Conservation (phyloP, 495 filamentous ascomycete genomes). For the Lichina pygmaea region DNA sequence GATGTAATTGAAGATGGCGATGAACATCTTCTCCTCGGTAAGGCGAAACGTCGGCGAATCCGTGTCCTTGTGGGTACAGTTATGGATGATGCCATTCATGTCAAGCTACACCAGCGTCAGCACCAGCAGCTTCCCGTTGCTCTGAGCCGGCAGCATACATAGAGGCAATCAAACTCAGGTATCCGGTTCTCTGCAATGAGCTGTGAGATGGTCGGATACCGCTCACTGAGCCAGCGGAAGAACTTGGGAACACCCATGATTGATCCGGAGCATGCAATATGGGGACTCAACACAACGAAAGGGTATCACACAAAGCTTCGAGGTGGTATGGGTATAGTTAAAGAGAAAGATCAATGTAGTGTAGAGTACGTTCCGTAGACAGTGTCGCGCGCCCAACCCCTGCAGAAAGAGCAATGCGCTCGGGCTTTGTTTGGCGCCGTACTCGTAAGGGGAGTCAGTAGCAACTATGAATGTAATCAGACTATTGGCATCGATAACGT, state of each 20-base stretch:
- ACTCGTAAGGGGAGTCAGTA: no score
- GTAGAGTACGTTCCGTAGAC: background rate
- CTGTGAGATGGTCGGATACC: slow-evolving; percentile 96
- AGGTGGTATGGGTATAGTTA: no score
- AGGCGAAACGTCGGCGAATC: slow-evolving; percentile 77
- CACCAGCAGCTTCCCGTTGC: background rate
- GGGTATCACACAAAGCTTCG: slow-evolving; percentile 1
- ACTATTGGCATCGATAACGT: no score
- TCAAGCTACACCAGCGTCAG: slow-evolving; percentile 29
- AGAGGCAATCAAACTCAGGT: slow-evolving; percentile 95
- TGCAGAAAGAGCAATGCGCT: no score
- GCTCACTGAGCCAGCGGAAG: slow-evolving; percentile 89
- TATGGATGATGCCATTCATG: slow-evolving; percentile 99
- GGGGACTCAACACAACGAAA: background rate
- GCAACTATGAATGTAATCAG: no score
- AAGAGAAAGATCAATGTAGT: background rate
- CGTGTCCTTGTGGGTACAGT: slow-evolving; percentile 92
- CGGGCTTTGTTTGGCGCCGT: no score
- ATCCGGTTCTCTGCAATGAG: slow-evolving; percentile 97
- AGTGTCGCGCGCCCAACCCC: no score
- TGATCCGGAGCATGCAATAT: background rate
- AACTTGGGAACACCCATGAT: slow-evolving; percentile 84
- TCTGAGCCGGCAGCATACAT: slow-evolving; percentile 21
- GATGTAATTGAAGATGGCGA: slow-evolving; percentile 98
- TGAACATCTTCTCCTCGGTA: slow-evolving; percentile 97